A percentile compares a stretch with the other conserved stretches of the same genome.
These are phyloP conservation scores for Phylloporus scabripes DNA, from an alignment of 768 basidiomycete species.

Conservation along the genomic window DNA sequence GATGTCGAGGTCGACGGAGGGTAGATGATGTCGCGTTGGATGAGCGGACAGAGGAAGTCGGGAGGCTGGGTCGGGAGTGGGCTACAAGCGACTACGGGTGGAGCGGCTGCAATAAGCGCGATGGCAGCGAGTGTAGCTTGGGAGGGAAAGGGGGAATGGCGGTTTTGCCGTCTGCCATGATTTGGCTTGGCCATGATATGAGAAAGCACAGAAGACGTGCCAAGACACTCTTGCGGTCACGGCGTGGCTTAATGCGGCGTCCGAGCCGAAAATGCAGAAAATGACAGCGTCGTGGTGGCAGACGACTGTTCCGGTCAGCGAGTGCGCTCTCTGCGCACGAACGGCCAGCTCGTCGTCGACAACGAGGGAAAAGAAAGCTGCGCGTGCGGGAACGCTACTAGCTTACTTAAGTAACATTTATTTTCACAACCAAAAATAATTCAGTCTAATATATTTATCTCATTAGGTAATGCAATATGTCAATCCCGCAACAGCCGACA, in stretches of 20 bases:
- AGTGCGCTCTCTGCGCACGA: neutral
- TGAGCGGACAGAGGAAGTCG: constrained; percentile 56
- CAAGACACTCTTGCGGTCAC: constrained; percentile 31
- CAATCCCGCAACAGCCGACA: constrained; percentile 32
- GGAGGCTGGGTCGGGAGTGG: constrained; percentile 44
- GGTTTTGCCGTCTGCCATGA: constrained; percentile 29
- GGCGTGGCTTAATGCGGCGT: constrained; percentile 30
- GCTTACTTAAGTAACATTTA: neutral
- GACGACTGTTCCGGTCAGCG: neutral
- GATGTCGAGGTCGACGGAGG: constrained; percentile 8
- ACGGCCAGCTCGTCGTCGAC: constrained; percentile 8
- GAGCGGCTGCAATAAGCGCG: constrained; percentile 48
- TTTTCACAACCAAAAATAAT: no score
- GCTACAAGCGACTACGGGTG: constrained; percentile 41
- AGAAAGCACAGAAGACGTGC: constrained; percentile 34
- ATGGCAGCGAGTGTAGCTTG: constrained; percentile 49
- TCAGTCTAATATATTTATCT: no score
- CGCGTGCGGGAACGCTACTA: constrained; percentile 12
- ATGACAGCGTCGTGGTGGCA: neutral
- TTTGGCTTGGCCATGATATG: constrained; percentile 53
- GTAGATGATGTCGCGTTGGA: constrained; percentile 15
- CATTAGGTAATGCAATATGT: constrained; percentile 1
- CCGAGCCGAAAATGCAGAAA: constrained; percentile 7
- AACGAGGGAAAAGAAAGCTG: constrained; percentile 2
- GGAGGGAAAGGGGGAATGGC: constrained; percentile 37